phyloP scores from a whole-genome alignment of 495 filamentous ascomycete species.

The Aspergillus diversus region DNA sequence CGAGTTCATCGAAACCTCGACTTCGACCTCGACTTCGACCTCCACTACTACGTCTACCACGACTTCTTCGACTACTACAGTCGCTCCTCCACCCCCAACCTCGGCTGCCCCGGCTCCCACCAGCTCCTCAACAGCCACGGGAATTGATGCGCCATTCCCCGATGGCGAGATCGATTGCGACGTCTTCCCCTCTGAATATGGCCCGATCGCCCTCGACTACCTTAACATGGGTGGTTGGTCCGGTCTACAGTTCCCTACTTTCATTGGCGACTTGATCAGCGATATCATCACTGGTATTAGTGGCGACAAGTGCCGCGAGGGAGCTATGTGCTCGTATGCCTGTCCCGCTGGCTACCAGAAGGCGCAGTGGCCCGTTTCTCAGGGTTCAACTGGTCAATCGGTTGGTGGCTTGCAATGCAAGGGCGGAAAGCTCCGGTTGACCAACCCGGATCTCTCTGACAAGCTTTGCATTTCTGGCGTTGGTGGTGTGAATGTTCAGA shows the following conservation, averaged over 20 bases:
- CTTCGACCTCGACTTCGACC: slow-evolving; percentile 10
- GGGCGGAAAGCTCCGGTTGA: slow-evolving; percentile 75
- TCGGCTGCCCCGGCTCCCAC: slow-evolving; percentile 22
- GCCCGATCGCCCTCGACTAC: slow-evolving; percentile 73
- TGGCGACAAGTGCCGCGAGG: slow-evolving; percentile 58
- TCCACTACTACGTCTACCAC: slow-evolving; percentile 17
- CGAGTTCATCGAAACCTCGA: slow-evolving; percentile 37
- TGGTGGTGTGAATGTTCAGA: slow-evolving; percentile 70
- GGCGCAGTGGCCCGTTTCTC: slow-evolving; percentile 82
- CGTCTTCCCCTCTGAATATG: slow-evolving; percentile 80
- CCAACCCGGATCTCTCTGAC: slow-evolving; percentile 63
- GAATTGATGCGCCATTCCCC: slow-evolving; percentile 73
- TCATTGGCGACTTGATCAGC: slow-evolving; percentile 48
- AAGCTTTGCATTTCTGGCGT: slow-evolving; percentile 78
- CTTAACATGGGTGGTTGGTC: slow-evolving; percentile 74
- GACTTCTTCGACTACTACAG: slow-evolving; percentile 26
- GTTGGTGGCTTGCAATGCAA: slow-evolving; percentile 84
- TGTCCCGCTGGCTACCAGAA: slow-evolving; percentile 93
- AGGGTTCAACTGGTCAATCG: slow-evolving; percentile 83
- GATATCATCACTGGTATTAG: slow-evolving; percentile 65
- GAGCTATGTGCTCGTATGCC: slow-evolving; percentile 86
- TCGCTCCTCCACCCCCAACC: slow-evolving; percentile 24
- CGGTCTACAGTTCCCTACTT: slow-evolving; percentile 69
- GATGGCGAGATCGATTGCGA: slow-evolving; percentile 72
- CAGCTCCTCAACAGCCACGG: slow-evolving; percentile 42